phyloP scores from a whole-genome alignment of 2,329 filamentous ascomycete species.

The Magnaporthiopsis poae region DNA sequence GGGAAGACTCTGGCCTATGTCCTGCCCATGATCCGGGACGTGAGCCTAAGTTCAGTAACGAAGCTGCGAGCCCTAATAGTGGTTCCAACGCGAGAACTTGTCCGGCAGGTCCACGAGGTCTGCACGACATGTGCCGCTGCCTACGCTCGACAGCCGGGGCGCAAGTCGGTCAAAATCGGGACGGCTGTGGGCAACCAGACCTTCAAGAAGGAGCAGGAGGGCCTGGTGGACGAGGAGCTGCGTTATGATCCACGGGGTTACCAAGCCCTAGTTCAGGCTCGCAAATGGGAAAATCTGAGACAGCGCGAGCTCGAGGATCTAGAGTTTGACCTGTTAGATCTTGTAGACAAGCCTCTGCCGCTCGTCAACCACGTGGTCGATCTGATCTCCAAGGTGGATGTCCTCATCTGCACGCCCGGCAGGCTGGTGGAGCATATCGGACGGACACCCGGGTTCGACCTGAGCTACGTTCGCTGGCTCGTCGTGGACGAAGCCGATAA shows the following conservation, averaged over 20 bases:
- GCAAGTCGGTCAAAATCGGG: conserved; percentile 64
- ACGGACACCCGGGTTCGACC: conserved; percentile 69
- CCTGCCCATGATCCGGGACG: conserved; percentile 69
- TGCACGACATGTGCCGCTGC: conserved; percentile 64
- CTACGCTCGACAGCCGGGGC: conserved; percentile 39
- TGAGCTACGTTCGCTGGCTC: conserved; percentile 74
- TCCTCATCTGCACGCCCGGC: conserved; percentile 85
- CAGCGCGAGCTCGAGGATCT: conserved; percentile 18
- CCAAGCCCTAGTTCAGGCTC: conserved; percentile 28
- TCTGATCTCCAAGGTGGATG: conserved; percentile 66
- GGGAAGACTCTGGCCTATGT: conserved; percentile 92
- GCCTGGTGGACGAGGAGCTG: conserved; percentile 35
- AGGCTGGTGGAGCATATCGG: conserved; percentile 84
- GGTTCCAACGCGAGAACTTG: conserved; percentile 81
- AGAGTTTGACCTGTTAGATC: conserved; percentile 25
- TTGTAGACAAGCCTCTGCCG: conserved; percentile 21
- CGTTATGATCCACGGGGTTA: conserved; percentile 58
- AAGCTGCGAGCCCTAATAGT: conserved; percentile 71
- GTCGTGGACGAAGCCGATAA: conserved; percentile 92
- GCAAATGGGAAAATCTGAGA: conserved; percentile 18
- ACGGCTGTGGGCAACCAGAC: conserved; percentile 74
- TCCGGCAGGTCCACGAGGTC: conserved; percentile 71
- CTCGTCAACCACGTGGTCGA: conserved; percentile 55
- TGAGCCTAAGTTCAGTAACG: conserved; percentile 56
- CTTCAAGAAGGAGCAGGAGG: conserved; percentile 53